A percentile compares a stretch with the other conserved stretches of the same genome.
phyloP scores from a whole-genome alignment of 1,284 basidiomycete species.

The Anthracocystis setariae region DNA sequence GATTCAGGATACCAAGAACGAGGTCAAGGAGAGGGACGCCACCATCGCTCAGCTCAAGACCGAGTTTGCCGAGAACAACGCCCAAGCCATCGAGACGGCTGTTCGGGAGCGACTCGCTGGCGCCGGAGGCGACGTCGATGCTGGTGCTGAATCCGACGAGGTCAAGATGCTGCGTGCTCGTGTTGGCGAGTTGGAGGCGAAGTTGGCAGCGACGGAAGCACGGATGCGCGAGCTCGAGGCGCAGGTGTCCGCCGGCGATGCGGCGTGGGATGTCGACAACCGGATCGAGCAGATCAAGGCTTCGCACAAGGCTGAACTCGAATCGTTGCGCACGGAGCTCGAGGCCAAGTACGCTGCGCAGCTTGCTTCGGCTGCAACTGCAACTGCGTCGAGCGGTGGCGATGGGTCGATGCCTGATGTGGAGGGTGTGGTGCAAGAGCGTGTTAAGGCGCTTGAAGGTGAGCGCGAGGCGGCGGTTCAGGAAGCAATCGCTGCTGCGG shows the following conservation, averaged over 20 bases:
- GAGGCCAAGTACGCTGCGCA: slow-evolving; percentile 32
- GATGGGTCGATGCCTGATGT: slow-evolving; percentile 20
- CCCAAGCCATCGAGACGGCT: slow-evolving; percentile 53
- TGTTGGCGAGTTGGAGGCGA: slow-evolving; percentile 58
- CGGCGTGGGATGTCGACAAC: slow-evolving; percentile 3
- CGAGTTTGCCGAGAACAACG: slow-evolving; percentile 50
- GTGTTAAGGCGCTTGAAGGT: slow-evolving; percentile 46
- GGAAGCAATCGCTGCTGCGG: slow-evolving; percentile 50
- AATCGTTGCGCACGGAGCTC: slow-evolving; percentile 30
- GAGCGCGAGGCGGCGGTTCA: slow-evolving; percentile 42
- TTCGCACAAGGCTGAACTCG: slow-evolving; percentile 42
- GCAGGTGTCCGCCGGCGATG: slow-evolving; percentile 29
- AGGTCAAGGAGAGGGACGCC: slow-evolving; percentile 50
- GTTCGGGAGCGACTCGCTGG: slow-evolving; percentile 39
- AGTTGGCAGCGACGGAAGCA: slow-evolving; percentile 43
- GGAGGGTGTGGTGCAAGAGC: slow-evolving; percentile 39
- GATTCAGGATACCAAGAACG: slow-evolving; percentile 46
- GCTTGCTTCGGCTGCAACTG: neutral
- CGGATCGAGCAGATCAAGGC: slow-evolving; percentile 37
- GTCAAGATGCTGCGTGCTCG: slow-evolving; percentile 35
- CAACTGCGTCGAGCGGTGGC: neutral
- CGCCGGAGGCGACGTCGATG: slow-evolving; percentile 2
- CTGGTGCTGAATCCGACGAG: slow-evolving; percentile 16
- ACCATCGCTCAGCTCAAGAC: slow-evolving; percentile 46
- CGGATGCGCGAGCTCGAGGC: slow-evolving; percentile 48